phyloP scores from a whole-genome alignment of 306 rosid genomes.

The Betula pendula region DNA sequence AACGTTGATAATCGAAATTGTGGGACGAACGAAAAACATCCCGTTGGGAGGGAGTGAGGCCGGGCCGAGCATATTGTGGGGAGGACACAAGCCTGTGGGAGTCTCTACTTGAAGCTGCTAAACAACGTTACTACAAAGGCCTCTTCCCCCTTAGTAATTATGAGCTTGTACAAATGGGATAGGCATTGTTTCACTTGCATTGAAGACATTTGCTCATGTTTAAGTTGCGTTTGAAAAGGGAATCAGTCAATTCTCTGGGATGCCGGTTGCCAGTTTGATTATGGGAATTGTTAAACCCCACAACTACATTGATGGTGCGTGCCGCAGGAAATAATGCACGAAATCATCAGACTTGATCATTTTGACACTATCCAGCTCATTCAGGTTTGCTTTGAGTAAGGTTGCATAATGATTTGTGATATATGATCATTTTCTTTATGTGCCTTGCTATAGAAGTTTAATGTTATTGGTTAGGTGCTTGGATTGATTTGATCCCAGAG shows the following conservation, averaged over 20 bases:
- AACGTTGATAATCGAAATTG: constrained; percentile 63
- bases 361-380: constrained; percentile 70
- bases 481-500: constrained; percentile 68
- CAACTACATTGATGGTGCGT: constrained; percentile 92
- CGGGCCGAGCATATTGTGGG: constrained; percentile 65
- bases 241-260: constrained; percentile 67
- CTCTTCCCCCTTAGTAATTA: constrained; percentile 3
- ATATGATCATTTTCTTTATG: constrained; percentile 17
- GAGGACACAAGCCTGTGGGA: constrained; percentile 89
- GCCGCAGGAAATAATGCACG: constrained; percentile 60
- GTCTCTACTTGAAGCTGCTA: constrained; percentile 82
- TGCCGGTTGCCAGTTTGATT: constrained; percentile 56
- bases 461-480: constrained; percentile 73
- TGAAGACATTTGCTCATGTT: constrained; percentile 2
- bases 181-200: neutral
- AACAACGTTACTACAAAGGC: constrained; percentile 45
- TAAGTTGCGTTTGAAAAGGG: constrained; percentile 59
- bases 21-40: constrained; percentile 57
- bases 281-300: constrained; percentile 84
- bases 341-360: constrained; percentile 64
- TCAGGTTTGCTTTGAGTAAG: constrained; percentile 57
- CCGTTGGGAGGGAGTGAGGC: constrained; percentile 41
- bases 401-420: constrained; percentile 11
- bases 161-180: constrained; percentile 1
- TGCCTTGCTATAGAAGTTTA: constrained; percentile 33